Percentiles rank a stretch among this genome's conserved stretches.
phyloP scores from a whole-genome alignment of 23 red algal genomes.

The Gracilaria gracilis region DNA sequence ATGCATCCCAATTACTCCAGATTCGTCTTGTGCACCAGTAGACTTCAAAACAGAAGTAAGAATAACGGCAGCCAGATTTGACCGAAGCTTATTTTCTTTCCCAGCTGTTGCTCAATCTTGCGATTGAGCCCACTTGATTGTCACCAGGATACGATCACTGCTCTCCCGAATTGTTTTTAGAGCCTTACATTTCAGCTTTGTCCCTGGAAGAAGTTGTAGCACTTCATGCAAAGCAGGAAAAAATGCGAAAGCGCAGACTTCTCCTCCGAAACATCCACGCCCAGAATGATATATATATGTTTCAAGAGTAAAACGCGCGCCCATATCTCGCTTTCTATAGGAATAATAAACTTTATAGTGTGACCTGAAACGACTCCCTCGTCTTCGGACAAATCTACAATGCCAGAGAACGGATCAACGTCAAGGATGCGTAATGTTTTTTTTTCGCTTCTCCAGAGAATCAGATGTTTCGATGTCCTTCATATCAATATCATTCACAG shows the following conservation, averaged over 20 bases:
- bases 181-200: constrained; percentile 33
- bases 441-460: neutral
- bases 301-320: constrained; percentile 71
- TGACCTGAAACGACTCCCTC: constrained; percentile 40
- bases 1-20: constrained; percentile 47
- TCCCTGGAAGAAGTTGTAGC: constrained; percentile 38
- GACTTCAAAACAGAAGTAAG: constrained; percentile 11
- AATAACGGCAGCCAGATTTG: neutral
- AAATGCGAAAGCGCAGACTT: constrained; percentile 58
- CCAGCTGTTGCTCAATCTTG: neutral
- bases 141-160: constrained; percentile 16
- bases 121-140: constrained; percentile 33
- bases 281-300: constrained; percentile 57
- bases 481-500: neutral
- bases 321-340: neutral
- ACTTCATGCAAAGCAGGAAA: constrained; percentile 25
- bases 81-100: neutral
- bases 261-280: constrained; percentile 31
- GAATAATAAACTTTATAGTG: constrained; percentile 7
- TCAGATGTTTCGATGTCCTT: constrained; percentile 4
- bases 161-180: neutral
- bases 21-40: constrained; percentile 18
- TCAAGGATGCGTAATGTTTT: constrained; percentile 54
- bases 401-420: constrained; percentile 64
- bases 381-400: constrained; percentile 67